Conservation (phyloP, 2,329 filamentous ascomycete genomes). For the Colletotrichum chlorophyti region DNA sequence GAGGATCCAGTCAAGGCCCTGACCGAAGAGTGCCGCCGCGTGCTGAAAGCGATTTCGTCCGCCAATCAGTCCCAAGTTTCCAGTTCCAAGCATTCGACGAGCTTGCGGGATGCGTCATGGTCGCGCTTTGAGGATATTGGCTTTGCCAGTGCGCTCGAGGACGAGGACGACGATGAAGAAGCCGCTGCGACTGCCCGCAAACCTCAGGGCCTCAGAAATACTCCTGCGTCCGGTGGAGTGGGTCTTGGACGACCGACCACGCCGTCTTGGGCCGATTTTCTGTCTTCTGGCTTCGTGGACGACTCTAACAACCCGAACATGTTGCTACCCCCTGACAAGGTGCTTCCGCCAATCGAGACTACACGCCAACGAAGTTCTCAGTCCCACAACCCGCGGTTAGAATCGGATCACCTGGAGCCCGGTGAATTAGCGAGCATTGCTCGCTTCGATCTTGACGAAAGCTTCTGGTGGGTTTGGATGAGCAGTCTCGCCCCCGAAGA, state of each 20-base stretch:
- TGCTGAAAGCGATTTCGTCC: conserved; percentile 85
- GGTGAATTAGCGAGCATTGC: conserved; percentile 94
- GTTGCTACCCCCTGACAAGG: conserved; percentile 88
- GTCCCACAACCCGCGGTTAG: conserved; percentile 78
- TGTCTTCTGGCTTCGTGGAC: conserved; percentile 91
- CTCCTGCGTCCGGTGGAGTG: conserved; percentile 70
- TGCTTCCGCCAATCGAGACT: conserved; percentile 84
- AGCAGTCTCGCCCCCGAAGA: conserved; percentile 93
- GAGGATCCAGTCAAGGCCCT: conserved; percentile 88
- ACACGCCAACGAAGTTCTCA: conserved; percentile 83
- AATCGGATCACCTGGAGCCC: conserved; percentile 78
- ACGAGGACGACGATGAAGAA: conserved; percentile 72
- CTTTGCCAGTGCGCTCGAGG: conserved; percentile 79
- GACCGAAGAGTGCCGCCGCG: conserved; percentile 92
- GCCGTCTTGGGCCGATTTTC: conserved; percentile 97
- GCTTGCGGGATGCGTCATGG: conserved; percentile 87
- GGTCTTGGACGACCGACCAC: conserved; percentile 85
- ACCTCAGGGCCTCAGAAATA: conserved; percentile 62
- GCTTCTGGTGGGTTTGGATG: conserved; percentile 99
- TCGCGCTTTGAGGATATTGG: conserved; percentile 96
- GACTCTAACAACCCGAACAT: conserved; percentile 72
- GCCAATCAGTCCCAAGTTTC: conserved; percentile 85
- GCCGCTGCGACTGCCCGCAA: conserved; percentile 47
- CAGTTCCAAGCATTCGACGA: conserved; percentile 73
- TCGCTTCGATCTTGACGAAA: conserved; percentile 85